phyloP scores from a whole-genome alignment of 2,329 filamentous ascomycete genomes.

The Aspergillus sp. region DNA sequence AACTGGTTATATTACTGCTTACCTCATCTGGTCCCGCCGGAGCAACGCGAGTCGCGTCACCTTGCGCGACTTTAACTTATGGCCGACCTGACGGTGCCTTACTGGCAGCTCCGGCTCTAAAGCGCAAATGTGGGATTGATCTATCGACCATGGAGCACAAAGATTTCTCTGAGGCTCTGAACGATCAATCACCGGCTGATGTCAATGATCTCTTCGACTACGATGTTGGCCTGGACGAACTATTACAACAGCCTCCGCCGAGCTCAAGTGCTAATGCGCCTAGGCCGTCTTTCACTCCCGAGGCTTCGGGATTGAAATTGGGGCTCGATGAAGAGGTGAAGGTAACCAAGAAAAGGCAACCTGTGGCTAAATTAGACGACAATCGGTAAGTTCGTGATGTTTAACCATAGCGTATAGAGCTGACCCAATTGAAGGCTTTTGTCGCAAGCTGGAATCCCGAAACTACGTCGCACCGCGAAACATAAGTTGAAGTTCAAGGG shows the following conservation, averaged over 20 bases:
- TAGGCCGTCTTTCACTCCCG: conserved; percentile 22
- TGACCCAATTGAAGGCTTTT: conserved; percentile 61
- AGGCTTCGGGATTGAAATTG: conserved; percentile 57
- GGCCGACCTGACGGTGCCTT: too few species aligned
- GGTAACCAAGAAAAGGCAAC: conserved; percentile 72
- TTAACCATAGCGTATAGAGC: not conserved
- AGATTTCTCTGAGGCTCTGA: conserved; percentile 7
- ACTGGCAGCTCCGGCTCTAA: too few species aligned
- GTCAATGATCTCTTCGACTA: conserved; percentile 75
- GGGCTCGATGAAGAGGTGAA: conserved; percentile 87
- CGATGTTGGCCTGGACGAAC: conserved; percentile 58
- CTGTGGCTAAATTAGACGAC: conserved; percentile 85
- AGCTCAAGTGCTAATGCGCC: conserved; percentile 17
- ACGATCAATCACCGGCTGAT: conserved; percentile 41
- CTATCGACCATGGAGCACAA: conserved; percentile 11
- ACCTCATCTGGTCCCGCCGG: too few species aligned
- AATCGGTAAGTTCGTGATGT: conserved; percentile 52
- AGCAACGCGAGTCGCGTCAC: too few species aligned
- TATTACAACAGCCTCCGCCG: conserved; percentile 44
- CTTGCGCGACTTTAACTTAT: too few species aligned
- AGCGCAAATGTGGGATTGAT: not conserved
- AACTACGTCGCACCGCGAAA: conserved; percentile 69
- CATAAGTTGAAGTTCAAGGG: conserved; percentile 77
- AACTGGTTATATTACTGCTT: too few species aligned
- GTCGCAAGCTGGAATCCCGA: conserved; percentile 79